Evolutionary conservation across 139 green algal genomes (phyloP).

Genomic region (Astrephomene gubernaculifera): DNA sequence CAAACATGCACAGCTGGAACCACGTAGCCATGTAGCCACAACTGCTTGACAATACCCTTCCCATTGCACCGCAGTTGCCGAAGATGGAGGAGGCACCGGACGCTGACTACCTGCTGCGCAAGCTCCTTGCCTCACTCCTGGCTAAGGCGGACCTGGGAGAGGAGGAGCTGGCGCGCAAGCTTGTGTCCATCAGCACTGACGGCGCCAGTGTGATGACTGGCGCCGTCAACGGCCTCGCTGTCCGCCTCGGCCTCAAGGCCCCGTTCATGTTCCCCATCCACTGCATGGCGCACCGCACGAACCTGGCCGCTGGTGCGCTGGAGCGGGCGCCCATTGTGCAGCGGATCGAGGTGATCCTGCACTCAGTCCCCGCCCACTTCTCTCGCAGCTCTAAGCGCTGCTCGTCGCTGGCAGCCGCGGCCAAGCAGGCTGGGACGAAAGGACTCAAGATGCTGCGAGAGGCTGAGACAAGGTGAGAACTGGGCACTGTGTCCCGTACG

Average conservation of each 20-base stretch:
- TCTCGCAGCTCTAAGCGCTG: neutral
- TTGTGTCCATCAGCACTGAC: neutral
- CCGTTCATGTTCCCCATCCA: neutral
- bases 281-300: slow-evolving; percentile 9
- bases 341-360: neutral
- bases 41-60: too few relatives aligned
- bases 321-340: neutral
- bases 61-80: neutral
- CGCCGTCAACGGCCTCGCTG: neutral
- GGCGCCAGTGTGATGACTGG: neutral
- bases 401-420: neutral
- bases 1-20: too few relatives aligned
- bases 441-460: neutral
- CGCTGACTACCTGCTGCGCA: neutral
- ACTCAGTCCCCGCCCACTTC: neutral
- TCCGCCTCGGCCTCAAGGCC: neutral
- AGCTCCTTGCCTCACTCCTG: too few relatives aligned
- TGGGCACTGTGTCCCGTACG: neutral
- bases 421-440: neutral
- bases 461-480: neutral
- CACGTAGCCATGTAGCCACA: neutral
- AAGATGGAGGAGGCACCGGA: neutral
- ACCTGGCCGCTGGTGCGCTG: neutral
- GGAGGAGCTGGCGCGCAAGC: neutral
- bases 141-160: neutral